Evolutionary conservation across 73 alveolate genomes (phyloP), one percentile per base, ranked within the genome.

Genomic region (Paramecium caudatum): DNA sequence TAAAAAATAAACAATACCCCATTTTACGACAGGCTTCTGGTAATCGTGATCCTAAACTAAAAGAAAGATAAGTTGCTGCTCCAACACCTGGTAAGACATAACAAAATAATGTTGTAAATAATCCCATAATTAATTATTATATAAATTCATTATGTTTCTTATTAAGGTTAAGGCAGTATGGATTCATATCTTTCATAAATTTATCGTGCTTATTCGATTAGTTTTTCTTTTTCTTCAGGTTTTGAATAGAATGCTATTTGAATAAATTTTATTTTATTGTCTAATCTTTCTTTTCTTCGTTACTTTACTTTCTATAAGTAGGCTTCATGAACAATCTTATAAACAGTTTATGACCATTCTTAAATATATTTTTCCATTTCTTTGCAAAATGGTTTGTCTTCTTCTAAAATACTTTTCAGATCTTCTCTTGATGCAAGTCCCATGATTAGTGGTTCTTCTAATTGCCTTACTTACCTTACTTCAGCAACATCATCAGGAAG

Each of bases 361-460:
- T 41, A 3, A 19, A 74, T 21, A 0, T 36, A 10, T 13, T 74
- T 37, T 37, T 12, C 1, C 61, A 32, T 15, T 70, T 70, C 87
- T 3, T 3, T 41, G 12, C 61, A 32, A 70, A 70, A 70, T 41
- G 34, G 39, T 70, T 70, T 70, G 37, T 70, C 87, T 10, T 70
- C 87, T 6, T 63, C 82, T 34, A 70, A 0, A 6, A 70, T 70
- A 13, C 65, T 37, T 36, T 70, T 70, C 27, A 70, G 5, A 7
- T 70, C 87, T 34, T 70, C 87, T 13, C 68, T 70, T 32, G 5
- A 16, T 34, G 36, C 36, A 16, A 70, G 27, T 17, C 87, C 87
- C 61, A 70, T n/a, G 17, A 70, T 70, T 34, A 70, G 49, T 12
- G 87, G 87, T 39, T 70, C 87, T 41, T 70, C 87, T 5, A 70